Base-by-base conservation (phyloP, 345 rosid species). In the Excoecaria cochinchinensis region DNA sequence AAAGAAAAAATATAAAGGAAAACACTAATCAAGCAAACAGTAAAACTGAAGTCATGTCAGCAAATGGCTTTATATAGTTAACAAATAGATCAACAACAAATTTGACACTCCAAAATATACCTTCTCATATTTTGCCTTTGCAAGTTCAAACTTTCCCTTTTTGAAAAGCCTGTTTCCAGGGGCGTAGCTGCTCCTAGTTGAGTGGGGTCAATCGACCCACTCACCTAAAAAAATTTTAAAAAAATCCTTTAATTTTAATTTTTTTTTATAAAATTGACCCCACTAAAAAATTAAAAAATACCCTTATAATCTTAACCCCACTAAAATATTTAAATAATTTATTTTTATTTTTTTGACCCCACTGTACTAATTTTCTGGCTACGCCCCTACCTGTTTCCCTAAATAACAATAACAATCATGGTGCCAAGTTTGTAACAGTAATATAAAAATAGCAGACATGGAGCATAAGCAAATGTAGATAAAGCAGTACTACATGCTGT, bases 91-190 rank as follows among this genome's bases (percentile, higher is more conserved):
- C 22, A 61, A 72, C 3, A 2, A 4, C 7, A 72, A 72, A 11
- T 16, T 5, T 60, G 39, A 48, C 7, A 21, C 36, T 3, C 66
- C n/a, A n/a, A n/a, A n/a, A n/a, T n/a, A n/a, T n/a, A 95, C 99
- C 98, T 93, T 91, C 81, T 95, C 99, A 73, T 95, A 95, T 76
- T 95, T 95, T 7, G 92, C 90, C 86, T 86, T 95, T 19, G 98
- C 98, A 56, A 95, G 98, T 83, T 91, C 96, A 84, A 79, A 91
- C 84, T 95, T 95, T 77, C 97, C 97, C 81, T 95, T 97, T 83
- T 91, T 93, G 82, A 93, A 95, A 51, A 93, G 95, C 84, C 94
- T 86, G 59, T 95, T 91, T 78, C 99, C 98, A 97, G n/a, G n/a
- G n/a, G n/a, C n/a, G n/a, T n/a, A n/a, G n/a, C n/a, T n/a, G n/a